phyloP scores from a whole-genome alignment of 768 basidiomycete species.

The Russula emetica region DNA sequence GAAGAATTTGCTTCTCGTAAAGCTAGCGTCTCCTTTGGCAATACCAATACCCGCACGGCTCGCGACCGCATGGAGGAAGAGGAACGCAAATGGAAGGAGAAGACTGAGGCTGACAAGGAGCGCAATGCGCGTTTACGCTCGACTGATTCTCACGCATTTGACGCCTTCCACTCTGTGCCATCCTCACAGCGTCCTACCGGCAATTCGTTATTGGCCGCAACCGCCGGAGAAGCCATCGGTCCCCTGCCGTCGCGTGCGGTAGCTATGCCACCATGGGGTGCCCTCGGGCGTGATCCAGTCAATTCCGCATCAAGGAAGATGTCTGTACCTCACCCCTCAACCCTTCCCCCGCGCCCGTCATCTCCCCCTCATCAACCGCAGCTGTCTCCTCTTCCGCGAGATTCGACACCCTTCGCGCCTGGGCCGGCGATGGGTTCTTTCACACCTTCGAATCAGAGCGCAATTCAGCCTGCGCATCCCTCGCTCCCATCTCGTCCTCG shows the following conservation, averaged over 20 bases:
- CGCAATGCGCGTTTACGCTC: constrained; percentile 40
- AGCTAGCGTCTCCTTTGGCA: constrained; percentile 38
- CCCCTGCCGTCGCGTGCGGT: constrained; percentile 15
- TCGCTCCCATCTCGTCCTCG: constrained; percentile 33
- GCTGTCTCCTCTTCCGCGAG: constrained; percentile 31
- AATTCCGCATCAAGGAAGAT: constrained; percentile 27
- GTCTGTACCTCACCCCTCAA: constrained; percentile 27
- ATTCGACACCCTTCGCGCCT: constrained; percentile 24
- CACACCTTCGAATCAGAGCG: constrained; percentile 31
- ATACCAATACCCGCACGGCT: constrained; percentile 45
- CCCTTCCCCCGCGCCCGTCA: constrained; percentile 30
- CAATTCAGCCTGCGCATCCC: constrained; percentile 31
- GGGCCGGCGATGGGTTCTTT: constrained; percentile 30
- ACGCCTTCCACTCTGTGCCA: constrained; percentile 71
- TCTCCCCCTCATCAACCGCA: constrained; percentile 29
- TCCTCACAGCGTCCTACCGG: constrained; percentile 37
- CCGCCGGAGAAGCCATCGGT: constrained; percentile 18
- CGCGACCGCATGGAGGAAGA: constrained; percentile 64
- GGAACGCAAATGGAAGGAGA: constrained; percentile 49
- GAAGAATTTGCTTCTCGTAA: constrained; percentile 48
- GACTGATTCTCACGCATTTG: constrained; percentile 52
- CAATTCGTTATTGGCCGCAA: constrained; percentile 34
- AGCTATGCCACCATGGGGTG: constrained; percentile 26
- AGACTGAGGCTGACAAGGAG: constrained; percentile 36
- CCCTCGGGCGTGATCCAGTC: constrained; percentile 6